Percentiles rank a stretch among this genome's conserved stretches.
These are phyloP conservation scores for Sporothrix curviconia DNA, from an alignment of 2,329 filamentous ascomycete genomes.

Conservation along the genomic window DNA sequence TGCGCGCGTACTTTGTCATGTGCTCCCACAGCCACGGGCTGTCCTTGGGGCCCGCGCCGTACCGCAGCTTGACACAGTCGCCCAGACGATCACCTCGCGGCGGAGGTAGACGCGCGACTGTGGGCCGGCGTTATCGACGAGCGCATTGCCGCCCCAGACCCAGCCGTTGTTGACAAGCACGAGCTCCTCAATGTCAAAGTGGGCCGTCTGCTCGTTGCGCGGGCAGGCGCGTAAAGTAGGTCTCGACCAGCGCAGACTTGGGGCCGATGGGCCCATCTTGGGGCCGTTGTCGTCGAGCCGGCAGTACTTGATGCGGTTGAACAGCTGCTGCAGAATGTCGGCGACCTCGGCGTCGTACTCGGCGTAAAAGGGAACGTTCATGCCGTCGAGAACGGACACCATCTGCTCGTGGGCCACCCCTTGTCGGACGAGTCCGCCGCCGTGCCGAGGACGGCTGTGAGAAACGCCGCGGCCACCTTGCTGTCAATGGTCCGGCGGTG, in stretches of 20 bases:
- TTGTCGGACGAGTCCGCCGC: constrained; percentile 49
- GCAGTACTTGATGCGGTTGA: constrained; percentile 91
- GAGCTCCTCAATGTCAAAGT: constrained; percentile 65
- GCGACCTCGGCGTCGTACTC: constrained; percentile 83
- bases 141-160: constrained; percentile 96
- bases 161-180: constrained; percentile 93
- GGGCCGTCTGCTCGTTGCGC: constrained; percentile 66
- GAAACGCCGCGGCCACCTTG: constrained; percentile 59
- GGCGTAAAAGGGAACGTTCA: constrained; percentile 83
- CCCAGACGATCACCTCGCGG: constrained; percentile 95
- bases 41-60: constrained; percentile 72
- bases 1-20: constrained; percentile 86
- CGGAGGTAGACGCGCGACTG: constrained; percentile 89
- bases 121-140: constrained; percentile 88
- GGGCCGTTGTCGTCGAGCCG: constrained; percentile 89
- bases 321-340: constrained; percentile 83
- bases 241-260: constrained; percentile 77
- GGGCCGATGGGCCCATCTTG: constrained; percentile 71
- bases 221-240: constrained; percentile 92
- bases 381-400: constrained; percentile 63
- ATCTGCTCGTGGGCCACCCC: constrained; percentile 47
- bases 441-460: constrained; percentile 59
- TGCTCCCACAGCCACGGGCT: constrained; percentile 93
- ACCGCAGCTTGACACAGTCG: constrained; percentile 94
- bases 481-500: constrained; percentile 68